Percentiles rank a stretch among this genome's conserved stretches.
Evolutionary conservation across 768 basidiomycete species (phyloP).

Genomic region (Auricularia heimuer): DNA sequence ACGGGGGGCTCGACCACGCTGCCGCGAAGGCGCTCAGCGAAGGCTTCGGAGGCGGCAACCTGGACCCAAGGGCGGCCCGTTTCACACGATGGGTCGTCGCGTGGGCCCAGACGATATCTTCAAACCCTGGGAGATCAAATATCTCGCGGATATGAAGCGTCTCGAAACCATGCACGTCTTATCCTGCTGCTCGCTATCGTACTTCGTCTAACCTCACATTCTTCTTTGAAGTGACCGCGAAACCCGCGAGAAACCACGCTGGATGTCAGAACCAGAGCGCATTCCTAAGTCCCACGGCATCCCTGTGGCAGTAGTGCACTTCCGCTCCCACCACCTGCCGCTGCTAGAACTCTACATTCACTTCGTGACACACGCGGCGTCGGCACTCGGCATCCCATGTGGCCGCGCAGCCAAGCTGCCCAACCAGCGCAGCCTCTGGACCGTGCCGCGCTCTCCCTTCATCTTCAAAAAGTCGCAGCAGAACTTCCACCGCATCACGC

Average conservation of each 20-base stretch:
- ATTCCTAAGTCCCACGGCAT: constrained; percentile 22
- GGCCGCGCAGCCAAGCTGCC: constrained; percentile 59
- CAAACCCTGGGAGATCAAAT: neutral
- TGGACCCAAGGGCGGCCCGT: neutral
- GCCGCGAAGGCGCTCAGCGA: neutral
- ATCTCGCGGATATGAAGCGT: neutral
- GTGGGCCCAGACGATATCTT: neutral
- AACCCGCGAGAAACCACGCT: neutral
- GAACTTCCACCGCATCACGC: constrained; percentile 81
- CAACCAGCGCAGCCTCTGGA: constrained; percentile 70
- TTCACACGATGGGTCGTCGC: neutral
- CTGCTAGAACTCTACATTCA: constrained; percentile 72
- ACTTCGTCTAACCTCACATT: neutral
- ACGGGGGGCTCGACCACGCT: neutral
- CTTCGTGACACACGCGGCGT: constrained; percentile 76
- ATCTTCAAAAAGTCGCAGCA: constrained; percentile 91
- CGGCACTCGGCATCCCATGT: constrained; percentile 73
- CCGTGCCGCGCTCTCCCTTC: constrained; percentile 78
- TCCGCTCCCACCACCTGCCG: constrained; percentile 62
- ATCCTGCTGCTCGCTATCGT: neutral
- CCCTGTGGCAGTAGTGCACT: constrained; percentile 74
- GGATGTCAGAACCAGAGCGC: neutral
- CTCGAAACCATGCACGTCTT: neutral
- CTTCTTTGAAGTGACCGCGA: neutral
- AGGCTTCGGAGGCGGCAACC: neutral